Percentiles rank a stretch among this genome's conserved stretches.
phyloP scores from a whole-genome alignment of 2,329 filamentous ascomycete genomes.

The Cladosporium sp. region DNA sequence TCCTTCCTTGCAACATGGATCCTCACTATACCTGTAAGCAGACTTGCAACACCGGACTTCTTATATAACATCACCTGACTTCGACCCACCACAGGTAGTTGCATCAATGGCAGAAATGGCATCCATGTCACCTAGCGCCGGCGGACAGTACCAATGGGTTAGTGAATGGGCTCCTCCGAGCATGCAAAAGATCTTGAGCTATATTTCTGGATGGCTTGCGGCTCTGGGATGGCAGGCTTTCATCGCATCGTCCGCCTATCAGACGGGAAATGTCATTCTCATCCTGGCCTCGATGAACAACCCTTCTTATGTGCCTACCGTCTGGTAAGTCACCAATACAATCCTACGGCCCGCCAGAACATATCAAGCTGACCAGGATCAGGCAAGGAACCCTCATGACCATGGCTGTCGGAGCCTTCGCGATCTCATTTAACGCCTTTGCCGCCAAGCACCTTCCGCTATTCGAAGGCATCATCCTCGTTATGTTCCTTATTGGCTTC shows the following conservation, averaged over 20 bases:
- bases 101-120: constrained; percentile 37
- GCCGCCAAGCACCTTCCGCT: constrained; percentile 32
- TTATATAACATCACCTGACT: neutral
- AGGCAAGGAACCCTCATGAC: constrained; percentile 50
- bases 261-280: constrained; percentile 29
- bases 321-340: neutral
- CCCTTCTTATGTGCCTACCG: constrained; percentile 34
- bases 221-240: constrained; percentile 41
- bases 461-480: constrained; percentile 34
- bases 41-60: neutral
- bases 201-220: constrained; percentile 45
- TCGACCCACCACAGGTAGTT: constrained; percentile 25
- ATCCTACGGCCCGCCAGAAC: neutral
- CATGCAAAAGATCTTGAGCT: constrained; percentile 45
- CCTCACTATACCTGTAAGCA: constrained; percentile 29
- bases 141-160: constrained; percentile 35
- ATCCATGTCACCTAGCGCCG: constrained; percentile 33
- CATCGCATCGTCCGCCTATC: constrained; percentile 37
- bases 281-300: constrained; percentile 44
- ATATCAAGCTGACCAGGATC: constrained; percentile 9
- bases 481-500: constrained; percentile 36
- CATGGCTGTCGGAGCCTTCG: constrained; percentile 29
- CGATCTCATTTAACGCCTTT: constrained; percentile 35
- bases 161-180: constrained; percentile 44
- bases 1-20: constrained; percentile 34